Evolutionary conservation across 768 basidiomycete genomes (phyloP), one percentile per base, ranked within the genome.

Genomic region (Boletus rufocinnamomeus): DNA sequence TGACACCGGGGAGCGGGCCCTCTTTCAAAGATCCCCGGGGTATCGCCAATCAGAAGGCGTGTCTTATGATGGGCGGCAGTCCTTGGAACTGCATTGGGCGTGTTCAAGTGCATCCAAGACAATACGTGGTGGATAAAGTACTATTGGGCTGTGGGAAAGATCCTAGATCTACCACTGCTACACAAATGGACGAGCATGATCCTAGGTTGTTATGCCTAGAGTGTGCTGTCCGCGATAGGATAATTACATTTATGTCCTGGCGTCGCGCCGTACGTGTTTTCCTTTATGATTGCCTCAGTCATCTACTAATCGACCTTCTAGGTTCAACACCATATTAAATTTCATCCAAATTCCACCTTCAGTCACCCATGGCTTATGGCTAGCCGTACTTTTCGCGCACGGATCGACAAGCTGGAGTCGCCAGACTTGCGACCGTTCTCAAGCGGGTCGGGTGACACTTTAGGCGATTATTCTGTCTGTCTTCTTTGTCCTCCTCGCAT

Each of bases 101-200:
- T 43, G 58, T 70, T 50, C 57, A 59, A 48, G 53, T 63, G 19
- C 69, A 71, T 48, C 64, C 66, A 21, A 64, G 52, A 49, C 64
- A 56, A 19, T 32, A 53, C 23, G 44, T 54, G 14, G 59, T 66
- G 34, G 47, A 62, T 19, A 57, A 61, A n/a, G 40, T 69, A 32
- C 4, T 71, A 9, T 40, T 34, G 23, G 59, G 54, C 27, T 71
- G 66, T 38, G 62, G 65, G 30, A 66, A 58, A 47, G 69, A 74
- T 38, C 71, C 69, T 37, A 41, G 37, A 41, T 64, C 59, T 25
- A 60, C 61, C 38, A 66, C 65, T 52, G 57, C 64, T 32, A 35
- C 61, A 44, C 71, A 73, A 50, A 69, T 72, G 69, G 69, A 74
- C 52, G 37, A 21, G 28, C 51, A 64, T 32, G 61, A 62, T 41